Conservation (phyloP, 2,329 filamentous ascomycete species). For the Sarocladium kiliense region DNA sequence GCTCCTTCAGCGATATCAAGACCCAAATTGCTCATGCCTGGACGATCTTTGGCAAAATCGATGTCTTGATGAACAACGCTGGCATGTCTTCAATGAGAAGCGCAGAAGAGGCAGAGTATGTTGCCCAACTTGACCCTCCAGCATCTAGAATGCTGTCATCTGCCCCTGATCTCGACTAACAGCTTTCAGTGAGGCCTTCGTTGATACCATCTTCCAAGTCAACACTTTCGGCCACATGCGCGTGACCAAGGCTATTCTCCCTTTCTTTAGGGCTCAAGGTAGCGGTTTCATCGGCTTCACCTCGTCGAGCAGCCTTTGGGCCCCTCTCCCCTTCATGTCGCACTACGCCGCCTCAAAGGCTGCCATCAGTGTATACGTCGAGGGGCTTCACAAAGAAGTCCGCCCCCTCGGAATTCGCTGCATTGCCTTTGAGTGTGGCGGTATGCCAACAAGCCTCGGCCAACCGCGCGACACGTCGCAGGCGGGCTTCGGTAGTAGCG, state of each 20-base stretch:
- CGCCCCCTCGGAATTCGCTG: constrained; percentile 20
- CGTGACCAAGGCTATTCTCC: constrained; percentile 22
- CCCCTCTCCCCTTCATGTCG: constrained; percentile 23
- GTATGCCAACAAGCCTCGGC: constrained; percentile 22
- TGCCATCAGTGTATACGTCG: constrained; percentile 21
- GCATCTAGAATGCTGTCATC: not conserved
- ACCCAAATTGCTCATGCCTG: constrained; percentile 20
- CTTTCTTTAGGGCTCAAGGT: constrained; percentile 20
- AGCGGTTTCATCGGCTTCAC: constrained; percentile 23
- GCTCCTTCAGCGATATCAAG: constrained; percentile 14
- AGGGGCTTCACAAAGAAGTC: constrained; percentile 24
- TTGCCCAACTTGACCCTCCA: not conserved
- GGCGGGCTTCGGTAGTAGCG: not conserved
- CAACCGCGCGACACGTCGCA: constrained; percentile 17
- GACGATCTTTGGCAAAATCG: constrained; percentile 25
- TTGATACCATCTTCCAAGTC: constrained; percentile 21
- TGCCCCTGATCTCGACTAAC: not conserved
- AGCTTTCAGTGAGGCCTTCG: constrained; percentile 16
- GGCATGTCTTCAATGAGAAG: constrained; percentile 21
- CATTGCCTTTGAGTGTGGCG: constrained; percentile 27
- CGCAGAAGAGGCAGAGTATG: constrained; percentile 27
- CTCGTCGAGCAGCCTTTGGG: constrained; percentile 22
- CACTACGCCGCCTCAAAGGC: constrained; percentile 26
- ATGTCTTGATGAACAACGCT: constrained; percentile 30
- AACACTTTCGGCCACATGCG: constrained; percentile 23